Base-by-base conservation (phyloP, 2,329 filamentous ascomycete species). In the Sclerotinia nivalis region DNA sequence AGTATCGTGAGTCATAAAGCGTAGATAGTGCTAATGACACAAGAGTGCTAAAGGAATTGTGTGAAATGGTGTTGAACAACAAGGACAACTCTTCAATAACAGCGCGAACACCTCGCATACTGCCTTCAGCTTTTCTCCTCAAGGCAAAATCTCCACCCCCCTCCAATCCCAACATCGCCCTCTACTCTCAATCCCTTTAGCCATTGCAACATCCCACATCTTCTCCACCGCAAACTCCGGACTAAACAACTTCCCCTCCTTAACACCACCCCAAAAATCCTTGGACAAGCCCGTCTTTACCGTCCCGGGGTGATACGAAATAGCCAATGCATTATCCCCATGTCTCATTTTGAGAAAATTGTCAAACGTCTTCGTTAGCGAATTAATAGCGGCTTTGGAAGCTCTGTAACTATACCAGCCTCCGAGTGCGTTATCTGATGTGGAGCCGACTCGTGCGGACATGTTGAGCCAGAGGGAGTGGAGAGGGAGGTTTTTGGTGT, bases 381-480 rank as follows among this genome's bases (percentile, higher is more conserved):
- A 89, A 73, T 89, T 93, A 4, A 95, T 88, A 2, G 85, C 91
- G 0, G 91, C 87, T 80, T 96, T 96, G 67, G 87, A 90, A 10
- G 90, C 87, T 20, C 93, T 88, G 79, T 96, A 96, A 69, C 85
- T 88, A 79, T 93, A 96, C 93, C 92, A 96, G 0, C 93, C 93
- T 2, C 92, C 93, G 0, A 89, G 82, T 2, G 81, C 77, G 76
- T 96, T 95, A 75, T 95, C 91, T 0, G 85, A 82, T 31, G 91
- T 90, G 45, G 87, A 90, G 13, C 92, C 92, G 0, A 96, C 91
- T 56, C 93, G 87, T 2, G 92, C 93, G 8, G 90, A 90, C 88
- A 93, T 91, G 76, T 87, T 87, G n/a, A 90, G 85, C 83, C 90
- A 92, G 2, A 89, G 86, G 0, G 91, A 88, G 68, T 86, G 83